A percentile compares a stretch with the other conserved stretches of the same genome.
phyloP scores from a whole-genome alignment of 768 basidiomycete species.

The Tephrocybe sp. region DNA sequence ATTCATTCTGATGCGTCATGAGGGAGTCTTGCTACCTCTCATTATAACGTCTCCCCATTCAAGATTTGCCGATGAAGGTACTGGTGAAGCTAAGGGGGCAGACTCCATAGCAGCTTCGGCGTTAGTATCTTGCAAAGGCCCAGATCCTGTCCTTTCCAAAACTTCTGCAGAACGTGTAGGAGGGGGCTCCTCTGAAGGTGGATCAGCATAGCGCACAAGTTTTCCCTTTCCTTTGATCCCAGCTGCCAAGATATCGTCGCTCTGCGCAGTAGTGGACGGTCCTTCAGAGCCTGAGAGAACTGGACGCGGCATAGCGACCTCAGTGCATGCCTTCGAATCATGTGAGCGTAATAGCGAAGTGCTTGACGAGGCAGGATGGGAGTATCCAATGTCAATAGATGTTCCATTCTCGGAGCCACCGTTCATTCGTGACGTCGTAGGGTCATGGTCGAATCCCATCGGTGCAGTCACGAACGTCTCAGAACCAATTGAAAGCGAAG shows the following conservation, averaged over 20 bases:
- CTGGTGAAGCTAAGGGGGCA: constrained; percentile 11
- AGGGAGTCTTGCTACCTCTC: constrained; percentile 52
- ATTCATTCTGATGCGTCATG: constrained; percentile 11
- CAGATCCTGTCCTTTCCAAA: constrained; percentile 56
- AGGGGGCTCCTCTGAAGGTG: constrained; percentile 10
- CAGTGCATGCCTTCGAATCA: constrained; percentile 16
- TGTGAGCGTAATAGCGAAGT: constrained; percentile 17
- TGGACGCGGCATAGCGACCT: constrained; percentile 17
- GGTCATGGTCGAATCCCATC: constrained; percentile 14
- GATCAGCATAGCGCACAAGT: constrained; percentile 40
- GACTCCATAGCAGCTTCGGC: constrained; percentile 47
- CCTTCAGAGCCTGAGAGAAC: constrained; percentile 15
- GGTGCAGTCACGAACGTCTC: constrained; percentile 28
- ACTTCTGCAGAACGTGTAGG: constrained; percentile 65
- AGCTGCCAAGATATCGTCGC: constrained; percentile 6
- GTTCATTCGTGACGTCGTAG: too few species aligned
- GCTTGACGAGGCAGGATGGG: constrained; percentile 15
- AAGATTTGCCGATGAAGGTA: constrained; percentile 23
- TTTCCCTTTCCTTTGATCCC: constrained; percentile 31
- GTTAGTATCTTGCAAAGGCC: constrained; percentile 57
- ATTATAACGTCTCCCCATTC: constrained; percentile 60
- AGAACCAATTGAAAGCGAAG: constrained; percentile 12
- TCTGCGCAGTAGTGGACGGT: constrained; percentile 13
- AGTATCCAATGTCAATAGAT: constrained; percentile 5
- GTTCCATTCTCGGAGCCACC: constrained; percentile 2